These are phyloP conservation scores for Crepidotus variabilis DNA, from an alignment of 768 basidiomycete genomes.

Conservation along the genomic window DNA sequence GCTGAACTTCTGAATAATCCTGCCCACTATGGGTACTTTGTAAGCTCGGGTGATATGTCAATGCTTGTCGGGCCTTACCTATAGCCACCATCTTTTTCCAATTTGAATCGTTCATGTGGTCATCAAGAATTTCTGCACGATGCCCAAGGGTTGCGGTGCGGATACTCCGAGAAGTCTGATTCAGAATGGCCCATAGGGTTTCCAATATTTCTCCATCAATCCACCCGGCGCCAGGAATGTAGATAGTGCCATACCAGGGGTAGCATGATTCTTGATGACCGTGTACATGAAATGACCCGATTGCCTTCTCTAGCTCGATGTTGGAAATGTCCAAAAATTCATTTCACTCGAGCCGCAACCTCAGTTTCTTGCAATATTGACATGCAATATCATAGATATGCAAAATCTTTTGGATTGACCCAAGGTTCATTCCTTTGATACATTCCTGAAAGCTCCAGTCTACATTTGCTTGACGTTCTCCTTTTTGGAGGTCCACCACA, in stretches of 20 bases:
- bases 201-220: slow-evolving; percentile 9
- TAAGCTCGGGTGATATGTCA: too few species aligned
- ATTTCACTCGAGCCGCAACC: slow-evolving; percentile 9
- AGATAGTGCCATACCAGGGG: slow-evolving; percentile 3
- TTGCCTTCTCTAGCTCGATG: not conserved
- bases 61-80: too few species aligned
- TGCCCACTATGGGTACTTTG: not conserved
- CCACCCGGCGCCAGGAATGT: slow-evolving; percentile 6
- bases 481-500: slow-evolving; percentile 27
- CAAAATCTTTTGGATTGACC: not conserved
- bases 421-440: slow-evolving; percentile 5
- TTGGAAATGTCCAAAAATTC: not conserved
- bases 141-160: slow-evolving; percentile 7
- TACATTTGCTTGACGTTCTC: too few species aligned
- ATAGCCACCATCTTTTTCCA: slow-evolving; percentile 1
- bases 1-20: not conserved
- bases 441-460: slow-evolving; percentile 22
- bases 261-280: slow-evolving; percentile 6
- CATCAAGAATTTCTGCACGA: slow-evolving; percentile 11
- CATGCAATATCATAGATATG: slow-evolving; percentile 29
- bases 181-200: slow-evolving; percentile 1
- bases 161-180: not conserved
- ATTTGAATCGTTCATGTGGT: not conserved
- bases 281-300: slow-evolving; percentile 16
- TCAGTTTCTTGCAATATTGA: slow-evolving; percentile 18